A percentile compares a stretch with the other conserved stretches of the same genome.
phyloP scores from a whole-genome alignment of 1,284 basidiomycete genomes.

The Cutaneotrichosporon arboriforme region DNA sequence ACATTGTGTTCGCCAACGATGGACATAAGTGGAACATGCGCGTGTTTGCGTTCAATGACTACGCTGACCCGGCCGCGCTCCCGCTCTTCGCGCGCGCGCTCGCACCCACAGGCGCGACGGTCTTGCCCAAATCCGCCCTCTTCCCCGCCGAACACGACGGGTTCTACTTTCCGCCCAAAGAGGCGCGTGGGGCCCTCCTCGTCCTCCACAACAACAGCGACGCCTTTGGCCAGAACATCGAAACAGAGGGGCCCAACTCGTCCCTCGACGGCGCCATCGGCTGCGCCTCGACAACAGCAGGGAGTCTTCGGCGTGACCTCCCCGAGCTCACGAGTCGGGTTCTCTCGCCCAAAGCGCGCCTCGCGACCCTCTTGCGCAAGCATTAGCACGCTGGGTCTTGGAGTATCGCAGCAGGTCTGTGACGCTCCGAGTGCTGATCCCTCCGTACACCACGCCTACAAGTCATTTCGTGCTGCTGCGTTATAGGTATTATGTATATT shows the following conservation, averaged over 20 bases:
- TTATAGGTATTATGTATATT: too few relatives aligned
- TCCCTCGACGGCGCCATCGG: constrained; percentile 28
- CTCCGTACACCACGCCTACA: too few relatives aligned
- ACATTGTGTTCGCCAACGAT: not conserved
- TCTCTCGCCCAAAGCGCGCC: not conserved
- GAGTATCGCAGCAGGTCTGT: too few relatives aligned
- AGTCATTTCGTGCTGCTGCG: too few relatives aligned
- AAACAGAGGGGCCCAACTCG: constrained; percentile 18
- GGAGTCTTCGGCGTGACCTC: constrained; percentile 13
- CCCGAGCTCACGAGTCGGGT: not conserved
- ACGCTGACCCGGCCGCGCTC: not conserved
- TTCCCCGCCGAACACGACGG: constrained; percentile 3
- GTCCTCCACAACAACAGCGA: constrained; percentile 33
- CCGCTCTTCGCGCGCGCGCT: not conserved
- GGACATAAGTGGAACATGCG: not conserved
- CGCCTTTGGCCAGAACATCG: constrained; percentile 34
- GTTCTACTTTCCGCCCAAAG: not conserved
- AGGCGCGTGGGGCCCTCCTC: constrained; percentile 3
- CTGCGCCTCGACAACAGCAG: constrained; percentile 14
- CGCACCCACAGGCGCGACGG: not conserved
- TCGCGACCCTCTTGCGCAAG: constrained; percentile 2
- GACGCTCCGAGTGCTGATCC: too few relatives aligned
- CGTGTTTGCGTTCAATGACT: constrained; percentile 10
- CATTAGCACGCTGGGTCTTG: too few relatives aligned
- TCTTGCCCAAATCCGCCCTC: constrained; percentile 15